Conservation (phyloP, 2,329 filamentous ascomycete species). For the Monosporascus sp. region DNA sequence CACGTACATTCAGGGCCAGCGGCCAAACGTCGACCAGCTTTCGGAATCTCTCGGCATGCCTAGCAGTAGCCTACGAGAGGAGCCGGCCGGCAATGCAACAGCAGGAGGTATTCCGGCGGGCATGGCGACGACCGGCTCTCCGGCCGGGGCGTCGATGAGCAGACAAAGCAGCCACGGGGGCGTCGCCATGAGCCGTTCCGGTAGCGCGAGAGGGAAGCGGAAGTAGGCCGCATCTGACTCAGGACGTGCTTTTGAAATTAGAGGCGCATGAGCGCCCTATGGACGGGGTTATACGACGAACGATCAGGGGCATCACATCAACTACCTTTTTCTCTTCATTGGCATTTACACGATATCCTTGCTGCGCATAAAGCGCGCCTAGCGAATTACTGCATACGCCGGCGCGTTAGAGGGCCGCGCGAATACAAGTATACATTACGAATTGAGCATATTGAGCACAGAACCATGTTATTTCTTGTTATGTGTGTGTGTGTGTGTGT, state of each 20-base stretch:
- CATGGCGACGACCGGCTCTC: constrained; percentile 14
- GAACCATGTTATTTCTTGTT: no score
- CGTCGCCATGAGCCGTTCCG: constrained; percentile 51
- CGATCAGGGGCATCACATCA: background rate
- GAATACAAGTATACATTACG: background rate
- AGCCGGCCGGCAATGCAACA: constrained; percentile 26
- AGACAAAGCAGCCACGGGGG: constrained; percentile 52
- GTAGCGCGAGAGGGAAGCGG: constrained; percentile 42
- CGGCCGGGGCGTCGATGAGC: constrained; percentile 46
- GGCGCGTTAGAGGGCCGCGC: background rate
- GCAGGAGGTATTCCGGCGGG: constrained; percentile 15
- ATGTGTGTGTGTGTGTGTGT: no score
- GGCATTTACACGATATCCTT: background rate
- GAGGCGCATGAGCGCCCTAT: no score
- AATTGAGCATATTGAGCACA: background rate
- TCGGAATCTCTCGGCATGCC: constrained; percentile 47
- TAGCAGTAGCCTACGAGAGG: constrained; percentile 38
- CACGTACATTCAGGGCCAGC: constrained; percentile 40
- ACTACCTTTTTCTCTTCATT: background rate
- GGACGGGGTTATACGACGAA: background rate
- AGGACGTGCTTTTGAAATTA: no score
- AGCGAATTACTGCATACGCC: background rate
- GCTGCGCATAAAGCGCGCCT: background rate
- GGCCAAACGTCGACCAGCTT: constrained; percentile 45
- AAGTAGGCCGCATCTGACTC: constrained; percentile 8